These are phyloP conservation scores for Echites panduratus DNA, from an alignment of 257 asterid genomes.

Conservation along the genomic window DNA sequence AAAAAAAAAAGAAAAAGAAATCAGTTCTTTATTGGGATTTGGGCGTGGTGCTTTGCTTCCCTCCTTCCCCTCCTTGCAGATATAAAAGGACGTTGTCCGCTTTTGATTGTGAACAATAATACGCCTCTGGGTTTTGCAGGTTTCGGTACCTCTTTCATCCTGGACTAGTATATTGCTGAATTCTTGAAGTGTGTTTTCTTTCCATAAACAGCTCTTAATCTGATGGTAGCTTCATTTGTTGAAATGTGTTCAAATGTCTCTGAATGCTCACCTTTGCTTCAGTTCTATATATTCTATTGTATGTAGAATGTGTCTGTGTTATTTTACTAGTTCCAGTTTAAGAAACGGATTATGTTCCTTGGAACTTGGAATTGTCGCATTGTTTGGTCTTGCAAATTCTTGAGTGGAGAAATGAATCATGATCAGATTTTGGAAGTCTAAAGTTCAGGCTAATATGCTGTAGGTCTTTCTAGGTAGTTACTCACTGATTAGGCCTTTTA, in stretches of 20 bases:
- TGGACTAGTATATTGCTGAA: constrained; percentile 2
- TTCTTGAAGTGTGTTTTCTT: constrained; percentile 4
- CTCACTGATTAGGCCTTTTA: background rate
- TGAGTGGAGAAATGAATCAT: background rate
- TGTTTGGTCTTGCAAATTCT: background rate
- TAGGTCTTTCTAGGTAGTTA: background rate
- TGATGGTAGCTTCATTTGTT: background rate
- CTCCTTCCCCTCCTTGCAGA: background rate
- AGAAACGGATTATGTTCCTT: background rate
- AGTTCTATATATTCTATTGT: background rate
- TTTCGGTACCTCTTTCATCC: constrained; percentile 21
- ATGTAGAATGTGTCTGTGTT: background rate
- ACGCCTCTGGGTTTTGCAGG: constrained; percentile 28
- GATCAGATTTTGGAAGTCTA: background rate
- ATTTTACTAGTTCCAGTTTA: background rate
- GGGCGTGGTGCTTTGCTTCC: constrained; percentile 14
- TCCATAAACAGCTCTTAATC: background rate
- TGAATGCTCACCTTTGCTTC: background rate
- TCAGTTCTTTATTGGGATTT: constrained; percentile 39
- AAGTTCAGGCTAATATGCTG: background rate
- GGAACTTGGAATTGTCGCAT: background rate
- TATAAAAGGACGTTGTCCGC: background rate
- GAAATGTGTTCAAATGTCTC: background rate
- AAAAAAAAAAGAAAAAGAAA: constrained; percentile 11
- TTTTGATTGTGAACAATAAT: constrained; percentile 9